phyloP scores from a whole-genome alignment of 371 early-diverging fungal species.

The Mortierella sp. region DNA sequence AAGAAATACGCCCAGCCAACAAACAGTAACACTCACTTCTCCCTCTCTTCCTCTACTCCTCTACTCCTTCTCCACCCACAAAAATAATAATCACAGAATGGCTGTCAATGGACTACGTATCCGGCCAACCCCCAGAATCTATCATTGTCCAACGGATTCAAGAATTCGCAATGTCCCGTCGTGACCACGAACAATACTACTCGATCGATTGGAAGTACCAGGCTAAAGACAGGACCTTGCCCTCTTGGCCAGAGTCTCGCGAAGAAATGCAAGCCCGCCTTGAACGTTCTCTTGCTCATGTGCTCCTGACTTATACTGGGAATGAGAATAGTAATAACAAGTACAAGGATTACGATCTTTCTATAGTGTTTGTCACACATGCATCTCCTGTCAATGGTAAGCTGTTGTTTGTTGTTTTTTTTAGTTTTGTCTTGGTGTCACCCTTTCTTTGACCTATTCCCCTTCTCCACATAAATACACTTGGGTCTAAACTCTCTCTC shows the following conservation, averaged over 20 bases:
- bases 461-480: no score
- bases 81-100: conserved; percentile 38
- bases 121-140: conserved; percentile 46
- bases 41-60: background rate
- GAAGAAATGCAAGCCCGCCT: conserved; percentile 50
- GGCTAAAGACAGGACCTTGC: conserved; percentile 28
- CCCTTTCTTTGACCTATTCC: no score
- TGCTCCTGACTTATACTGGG: conserved; percentile 22
- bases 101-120: conserved; percentile 49
- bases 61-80: background rate
- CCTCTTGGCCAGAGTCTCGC: conserved; percentile 49
- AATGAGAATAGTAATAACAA: background rate
- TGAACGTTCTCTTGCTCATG: conserved; percentile 28
- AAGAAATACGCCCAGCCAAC: background rate
- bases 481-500: background rate
- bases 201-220: conserved; percentile 55
- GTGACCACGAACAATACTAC: conserved; percentile 51
- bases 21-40: background rate
- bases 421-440: background rate
- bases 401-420: no score
- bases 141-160: conserved; percentile 58
- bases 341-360: conserved; percentile 29
- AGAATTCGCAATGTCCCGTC: conserved; percentile 49
- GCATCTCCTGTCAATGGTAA: conserved; percentile 58
- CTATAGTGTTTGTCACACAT: conserved; percentile 52